Evolutionary conservation across 306 rosid species (phyloP), one percentile per base, ranked within the genome.

Genomic region (Quercus suber): DNA sequence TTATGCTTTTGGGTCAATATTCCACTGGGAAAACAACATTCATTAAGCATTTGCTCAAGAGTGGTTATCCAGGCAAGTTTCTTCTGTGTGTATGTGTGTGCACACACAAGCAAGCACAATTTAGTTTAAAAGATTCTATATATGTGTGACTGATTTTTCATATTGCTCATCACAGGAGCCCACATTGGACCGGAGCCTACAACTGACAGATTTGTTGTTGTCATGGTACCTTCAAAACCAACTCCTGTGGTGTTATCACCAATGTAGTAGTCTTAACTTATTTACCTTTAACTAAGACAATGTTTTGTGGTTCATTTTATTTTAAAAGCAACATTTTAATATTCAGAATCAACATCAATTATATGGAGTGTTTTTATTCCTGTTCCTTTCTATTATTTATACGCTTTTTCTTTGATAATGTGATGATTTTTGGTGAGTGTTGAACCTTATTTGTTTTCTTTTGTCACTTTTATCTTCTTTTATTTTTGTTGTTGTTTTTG

Each of bases 101-200:
- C 17, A 12, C 53, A 75, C 61, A 75, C 61, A 23, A 15, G n/a
- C 33, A 41, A 43, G 75, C 59, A 5, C 35, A 15, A 20, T 14
- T 27, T 52, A 3, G 25, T 13, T 15, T 45, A 14, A 52, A 11
- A 30, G 21, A 10, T 69, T 21, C 28, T 18, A 67, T 21, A 69
- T 33, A 3, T 67, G 30, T 71, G 23, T 68, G 69, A 67, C 27
- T 59, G 35, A 64, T 68, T 58, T 78, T 70, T 75, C 67, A 25
- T 35, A 3, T 15, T 6, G 74, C 73, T 78, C 52, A 74, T 76
- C 68, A 45, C 83, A 95, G 99, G 99, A 78, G 96, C 99, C 83
- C 98, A 95, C 84, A 95, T 95, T 82, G 99, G 99, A 81, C 99
- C 99, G 0, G 99, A 95, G 79, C 99, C 98, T 74, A 95, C 99